phyloP scores from a whole-genome alignment of 2,329 filamentous ascomycete genomes.

The Hysterium pulicare region DNA sequence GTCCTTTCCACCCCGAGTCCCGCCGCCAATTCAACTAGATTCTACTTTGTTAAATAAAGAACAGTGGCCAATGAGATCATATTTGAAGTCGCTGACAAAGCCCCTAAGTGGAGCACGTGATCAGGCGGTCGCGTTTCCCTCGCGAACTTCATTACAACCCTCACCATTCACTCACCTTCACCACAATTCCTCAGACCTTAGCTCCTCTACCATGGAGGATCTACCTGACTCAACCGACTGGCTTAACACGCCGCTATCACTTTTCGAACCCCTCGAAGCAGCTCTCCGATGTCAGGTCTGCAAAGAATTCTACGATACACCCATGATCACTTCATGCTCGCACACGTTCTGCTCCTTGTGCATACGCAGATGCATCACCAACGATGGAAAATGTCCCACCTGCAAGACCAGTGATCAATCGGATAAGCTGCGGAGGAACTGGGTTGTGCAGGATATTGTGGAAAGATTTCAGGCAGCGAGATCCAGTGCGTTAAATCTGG shows the following conservation, averaged over 20 bases:
- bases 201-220: constrained; percentile 31
- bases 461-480: constrained; percentile 70
- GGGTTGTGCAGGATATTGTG: constrained; percentile 79
- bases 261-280: constrained; percentile 70
- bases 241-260: constrained; percentile 66
- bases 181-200: constrained; percentile 1
- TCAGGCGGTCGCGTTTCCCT: constrained; percentile 14
- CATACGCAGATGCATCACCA: constrained; percentile 79
- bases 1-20: no score
- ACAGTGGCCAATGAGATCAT: no score
- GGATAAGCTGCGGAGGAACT: constrained; percentile 78
- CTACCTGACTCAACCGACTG: constrained; percentile 82
- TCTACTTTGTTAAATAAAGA: no score
- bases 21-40: no score
- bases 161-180: constrained; percentile 3
- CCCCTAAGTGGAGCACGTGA: no score
- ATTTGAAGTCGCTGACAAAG: no score
- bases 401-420: constrained; percentile 80
- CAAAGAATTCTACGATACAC: constrained; percentile 94
- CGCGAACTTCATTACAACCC: constrained; percentile 8
- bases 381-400: constrained; percentile 82
- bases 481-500: constrained; percentile 60
- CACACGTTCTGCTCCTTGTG: constrained; percentile 97
- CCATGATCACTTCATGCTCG: constrained; percentile 89
- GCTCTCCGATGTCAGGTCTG: constrained; percentile 93